Conservation (phyloP, 2,329 filamentous ascomycete genomes). For the Ceratocystis huliohia region DNA sequence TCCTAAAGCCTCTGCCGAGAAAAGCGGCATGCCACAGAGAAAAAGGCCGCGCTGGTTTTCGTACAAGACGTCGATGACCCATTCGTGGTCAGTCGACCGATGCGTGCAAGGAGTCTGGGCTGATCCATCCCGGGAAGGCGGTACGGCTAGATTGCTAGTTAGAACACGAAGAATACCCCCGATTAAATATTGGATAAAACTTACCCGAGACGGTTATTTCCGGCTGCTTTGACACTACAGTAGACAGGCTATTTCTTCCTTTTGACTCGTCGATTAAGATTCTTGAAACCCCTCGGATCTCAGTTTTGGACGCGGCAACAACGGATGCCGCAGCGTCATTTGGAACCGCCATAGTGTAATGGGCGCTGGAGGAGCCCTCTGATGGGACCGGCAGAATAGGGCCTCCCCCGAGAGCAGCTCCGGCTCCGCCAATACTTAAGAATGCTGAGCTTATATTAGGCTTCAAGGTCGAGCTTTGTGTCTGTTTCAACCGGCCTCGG, state of each 20-base stretch:
- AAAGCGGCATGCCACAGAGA: conserved; percentile 78
- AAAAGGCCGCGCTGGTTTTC: conserved; percentile 91
- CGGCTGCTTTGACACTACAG: background rate
- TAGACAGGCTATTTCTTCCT: background rate
- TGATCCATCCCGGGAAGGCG: background rate
- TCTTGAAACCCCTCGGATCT: conserved; percentile 18
- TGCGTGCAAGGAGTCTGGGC: background rate
- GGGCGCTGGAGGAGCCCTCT: conserved; percentile 7
- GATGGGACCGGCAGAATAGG: conserved; percentile 18
- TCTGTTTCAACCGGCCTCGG: background rate
- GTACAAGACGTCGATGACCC: conserved; percentile 74
- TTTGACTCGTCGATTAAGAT: conserved; percentile 8
- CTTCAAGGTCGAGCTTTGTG: background rate
- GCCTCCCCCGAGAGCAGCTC: conserved; percentile 16
- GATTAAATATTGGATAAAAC: background rate
- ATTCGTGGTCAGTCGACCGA: conserved; percentile 31
- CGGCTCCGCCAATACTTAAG: conserved; percentile 19
- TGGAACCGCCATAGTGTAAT: conserved; percentile 19
- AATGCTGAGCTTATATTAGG: conserved; percentile 20
- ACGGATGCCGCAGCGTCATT: conserved; percentile 11
- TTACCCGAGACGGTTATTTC: background rate
- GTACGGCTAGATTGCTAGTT: background rate
- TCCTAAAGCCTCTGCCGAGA: conserved; percentile 72
- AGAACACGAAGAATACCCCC: background rate
- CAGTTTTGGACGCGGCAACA: conserved; percentile 12